Percentiles rank a stretch among this genome's conserved stretches.
Evolutionary conservation across 805 yeast genomes (phyloP).

Genomic region (Jamesozyma piceae): DNA sequence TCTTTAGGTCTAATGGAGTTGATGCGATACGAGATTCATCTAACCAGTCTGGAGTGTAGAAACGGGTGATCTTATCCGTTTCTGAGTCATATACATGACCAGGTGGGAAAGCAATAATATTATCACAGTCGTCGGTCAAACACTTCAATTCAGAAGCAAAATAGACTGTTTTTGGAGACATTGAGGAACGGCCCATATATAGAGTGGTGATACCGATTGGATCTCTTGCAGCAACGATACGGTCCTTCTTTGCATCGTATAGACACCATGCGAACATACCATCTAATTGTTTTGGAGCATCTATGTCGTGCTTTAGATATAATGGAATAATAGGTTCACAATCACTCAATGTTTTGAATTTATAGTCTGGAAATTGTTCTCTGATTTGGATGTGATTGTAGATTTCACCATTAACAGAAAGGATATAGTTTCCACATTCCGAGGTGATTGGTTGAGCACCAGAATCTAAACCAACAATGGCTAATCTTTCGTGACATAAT

Average conservation of each 20-base stretch:
- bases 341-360: constrained; percentile 79
- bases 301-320: constrained; percentile 75
- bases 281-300: constrained; percentile 86
- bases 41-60: constrained; percentile 93
- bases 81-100: constrained; percentile 93
- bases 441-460: constrained; percentile 97
- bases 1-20: constrained; percentile 60
- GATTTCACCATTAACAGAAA: constrained; percentile 96
- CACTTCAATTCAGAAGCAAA: constrained; percentile 95
- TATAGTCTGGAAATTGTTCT: constrained; percentile 61
- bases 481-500: constrained; percentile 89
- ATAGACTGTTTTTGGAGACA: constrained; percentile 63
- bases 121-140: constrained; percentile 88
- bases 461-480: constrained; percentile 92
- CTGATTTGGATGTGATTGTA: constrained; percentile 92
- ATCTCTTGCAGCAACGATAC: constrained; percentile 94
- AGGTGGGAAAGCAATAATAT: constrained; percentile 91
- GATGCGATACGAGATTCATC: constrained; percentile 69
- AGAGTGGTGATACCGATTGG: constrained; percentile 96
- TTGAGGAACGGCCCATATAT: constrained; percentile 80
- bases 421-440: constrained; percentile 57
- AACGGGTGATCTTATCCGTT: constrained; percentile 78
- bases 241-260: constrained; percentile 74
- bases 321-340: constrained; percentile 97
- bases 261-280: constrained; percentile 97